Evolutionary conservation across 371 early-diverging fungal genomes (phyloP).

Genomic region (Massospora cicadina): DNA sequence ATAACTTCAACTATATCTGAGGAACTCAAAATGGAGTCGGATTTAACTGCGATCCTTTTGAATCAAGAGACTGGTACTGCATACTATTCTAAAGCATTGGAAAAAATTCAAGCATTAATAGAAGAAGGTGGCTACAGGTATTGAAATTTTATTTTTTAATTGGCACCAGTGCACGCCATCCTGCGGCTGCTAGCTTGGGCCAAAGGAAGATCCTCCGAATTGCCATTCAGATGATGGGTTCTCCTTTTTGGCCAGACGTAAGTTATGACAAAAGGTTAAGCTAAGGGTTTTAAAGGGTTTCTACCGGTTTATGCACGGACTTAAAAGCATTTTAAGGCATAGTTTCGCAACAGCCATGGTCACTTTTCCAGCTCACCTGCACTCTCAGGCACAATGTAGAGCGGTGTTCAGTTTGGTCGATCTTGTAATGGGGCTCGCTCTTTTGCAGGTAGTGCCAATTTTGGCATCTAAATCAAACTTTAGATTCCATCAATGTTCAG

Average conservation of each 20-base stretch:
- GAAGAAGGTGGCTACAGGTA: background rate
- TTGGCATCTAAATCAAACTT: background rate
- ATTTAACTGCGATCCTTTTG: background rate
- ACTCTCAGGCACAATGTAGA: conserved; percentile 21
- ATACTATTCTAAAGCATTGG: background rate
- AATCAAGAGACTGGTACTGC: background rate
- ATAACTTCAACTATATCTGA: background rate
- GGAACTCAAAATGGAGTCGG: background rate
- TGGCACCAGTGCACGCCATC: background rate
- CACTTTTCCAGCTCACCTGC: conserved; percentile 65
- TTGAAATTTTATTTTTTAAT: background rate
- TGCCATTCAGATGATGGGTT: conserved; percentile 3
- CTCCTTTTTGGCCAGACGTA: background rate
- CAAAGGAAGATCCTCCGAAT: conserved; percentile 1
- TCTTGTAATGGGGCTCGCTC: conserved; percentile 69
- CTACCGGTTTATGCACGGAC: conserved; percentile 49
- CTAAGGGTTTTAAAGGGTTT: conserved; percentile 17
- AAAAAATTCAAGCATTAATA: background rate
- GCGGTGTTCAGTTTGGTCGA: conserved; percentile 20
- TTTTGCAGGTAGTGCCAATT: conserved; percentile 54
- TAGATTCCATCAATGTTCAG: conserved; percentile 9
- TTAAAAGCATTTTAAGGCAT: conserved; percentile 56
- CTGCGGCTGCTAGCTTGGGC: background rate
- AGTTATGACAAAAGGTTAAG: background rate
- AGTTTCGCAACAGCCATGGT: conserved; percentile 60